phyloP scores from a whole-genome alignment of 257 asterid species.

The Solanum appendiculatum region DNA sequence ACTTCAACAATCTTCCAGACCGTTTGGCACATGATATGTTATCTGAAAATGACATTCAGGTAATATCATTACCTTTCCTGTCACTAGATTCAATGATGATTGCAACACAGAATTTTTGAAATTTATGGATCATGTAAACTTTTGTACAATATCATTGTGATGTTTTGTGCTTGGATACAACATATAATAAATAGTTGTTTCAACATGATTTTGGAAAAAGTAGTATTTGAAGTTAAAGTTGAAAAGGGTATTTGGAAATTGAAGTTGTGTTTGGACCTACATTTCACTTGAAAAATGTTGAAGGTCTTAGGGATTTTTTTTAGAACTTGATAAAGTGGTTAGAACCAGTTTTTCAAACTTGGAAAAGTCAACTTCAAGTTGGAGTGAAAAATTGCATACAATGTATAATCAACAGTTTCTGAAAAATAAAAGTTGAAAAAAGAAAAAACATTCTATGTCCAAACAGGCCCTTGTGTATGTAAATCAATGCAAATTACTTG shows the following conservation, averaged over 20 bases:
- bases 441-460: background rate
- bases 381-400: background rate
- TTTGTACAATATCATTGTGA: background rate
- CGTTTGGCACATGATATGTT: slow-evolving; percentile 57
- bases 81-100: background rate
- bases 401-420: background rate
- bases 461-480: background rate
- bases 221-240: background rate
- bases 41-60: slow-evolving; percentile 86
- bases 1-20: slow-evolving; percentile 67
- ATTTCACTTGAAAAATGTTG: background rate
- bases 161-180: background rate
- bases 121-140: background rate
- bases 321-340: background rate
- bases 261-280: background rate
- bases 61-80: slow-evolving; percentile 5
- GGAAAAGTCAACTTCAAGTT: background rate
- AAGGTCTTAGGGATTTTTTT: background rate
- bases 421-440: background rate
- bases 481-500: background rate
- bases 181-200: background rate
- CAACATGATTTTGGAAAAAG: background rate
- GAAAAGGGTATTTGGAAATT: background rate
- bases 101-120: background rate
- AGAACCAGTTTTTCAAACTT: background rate